Conservation (phyloP, 2,329 filamentous ascomycete species). For the Colletotrichum sp. region DNA sequence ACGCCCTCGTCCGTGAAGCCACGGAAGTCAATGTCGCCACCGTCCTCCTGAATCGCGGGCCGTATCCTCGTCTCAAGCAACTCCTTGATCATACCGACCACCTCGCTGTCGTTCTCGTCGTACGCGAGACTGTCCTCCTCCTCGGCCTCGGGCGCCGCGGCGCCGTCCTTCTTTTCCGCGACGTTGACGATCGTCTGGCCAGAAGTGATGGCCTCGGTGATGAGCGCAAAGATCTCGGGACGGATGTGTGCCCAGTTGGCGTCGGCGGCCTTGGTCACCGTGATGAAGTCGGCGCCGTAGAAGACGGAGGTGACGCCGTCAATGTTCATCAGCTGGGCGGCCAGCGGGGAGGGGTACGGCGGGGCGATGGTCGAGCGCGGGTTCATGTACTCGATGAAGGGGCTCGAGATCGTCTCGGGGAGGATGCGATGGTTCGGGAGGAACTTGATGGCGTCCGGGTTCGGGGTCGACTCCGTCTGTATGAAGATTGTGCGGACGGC, state of each 20-base stretch:
- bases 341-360: conserved; percentile 89
- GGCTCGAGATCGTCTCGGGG: conserved; percentile 72
- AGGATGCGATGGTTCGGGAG: conserved; percentile 88
- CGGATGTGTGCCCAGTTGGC: conserved; percentile 95
- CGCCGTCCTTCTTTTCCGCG: conserved; percentile 63
- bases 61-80: conserved; percentile 92
- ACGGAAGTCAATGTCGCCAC: conserved; percentile 94
- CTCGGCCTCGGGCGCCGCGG: conserved; percentile 39
- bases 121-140: conserved; percentile 79
- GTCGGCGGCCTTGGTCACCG: conserved; percentile 87
- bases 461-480: conserved; percentile 93
- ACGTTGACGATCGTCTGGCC: conserved; percentile 83
- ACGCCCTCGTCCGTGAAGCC: conserved; percentile 82
- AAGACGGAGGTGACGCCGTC: conserved; percentile 96
- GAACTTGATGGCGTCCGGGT: conserved; percentile 96
- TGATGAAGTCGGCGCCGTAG: conserved; percentile 95
- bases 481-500: conserved; percentile 87
- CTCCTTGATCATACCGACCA: conserved; percentile 98
- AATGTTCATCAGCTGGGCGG: conserved; percentile 87
- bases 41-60: conserved; percentile 96
- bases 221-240: conserved; percentile 92
- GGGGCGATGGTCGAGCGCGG: conserved; percentile 88
- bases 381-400: conserved; percentile 91
- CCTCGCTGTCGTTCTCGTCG: conserved; percentile 90
- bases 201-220: conserved; percentile 88